phyloP scores from a whole-genome alignment of 2,329 filamentous ascomycete genomes.

The Calonectria multiphialidica region DNA sequence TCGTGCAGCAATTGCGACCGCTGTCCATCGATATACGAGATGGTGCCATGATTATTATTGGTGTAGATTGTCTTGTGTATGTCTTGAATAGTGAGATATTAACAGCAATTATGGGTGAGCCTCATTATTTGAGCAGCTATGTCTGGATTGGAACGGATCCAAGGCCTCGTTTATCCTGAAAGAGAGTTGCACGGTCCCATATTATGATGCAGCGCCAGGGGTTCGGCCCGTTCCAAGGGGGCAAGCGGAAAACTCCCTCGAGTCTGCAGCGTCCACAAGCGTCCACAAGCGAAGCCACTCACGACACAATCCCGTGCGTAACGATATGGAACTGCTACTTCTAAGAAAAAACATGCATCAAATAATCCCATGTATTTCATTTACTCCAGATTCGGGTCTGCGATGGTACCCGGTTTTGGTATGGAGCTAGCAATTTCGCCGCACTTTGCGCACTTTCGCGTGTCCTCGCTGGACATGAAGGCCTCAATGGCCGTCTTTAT shows the following conservation, averaged over 20 bases:
- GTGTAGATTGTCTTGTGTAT: background rate
- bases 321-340: background rate
- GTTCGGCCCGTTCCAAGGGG: background rate
- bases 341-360: background rate
- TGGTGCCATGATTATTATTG: background rate
- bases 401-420: conserved; percentile 70
- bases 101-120: background rate
- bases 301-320: background rate
- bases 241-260: background rate
- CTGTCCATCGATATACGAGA: background rate
- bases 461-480: conserved; percentile 76
- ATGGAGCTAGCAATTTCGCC: conserved; percentile 80
- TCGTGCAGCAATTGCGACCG: background rate
- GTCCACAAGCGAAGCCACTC: background rate
- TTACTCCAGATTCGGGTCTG: conserved; percentile 66
- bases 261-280: background rate
- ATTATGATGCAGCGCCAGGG: background rate
- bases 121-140: background rate
- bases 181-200: background rate
- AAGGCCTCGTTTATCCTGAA: background rate
- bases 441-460: conserved; percentile 82
- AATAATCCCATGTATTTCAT: too few relatives aligned
- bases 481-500: conserved; percentile 90
- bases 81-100: background rate
- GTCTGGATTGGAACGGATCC: background rate